Conservation (phyloP, 352 stramenopile genomes). For the Aphanomyces cochlioides region DNA sequence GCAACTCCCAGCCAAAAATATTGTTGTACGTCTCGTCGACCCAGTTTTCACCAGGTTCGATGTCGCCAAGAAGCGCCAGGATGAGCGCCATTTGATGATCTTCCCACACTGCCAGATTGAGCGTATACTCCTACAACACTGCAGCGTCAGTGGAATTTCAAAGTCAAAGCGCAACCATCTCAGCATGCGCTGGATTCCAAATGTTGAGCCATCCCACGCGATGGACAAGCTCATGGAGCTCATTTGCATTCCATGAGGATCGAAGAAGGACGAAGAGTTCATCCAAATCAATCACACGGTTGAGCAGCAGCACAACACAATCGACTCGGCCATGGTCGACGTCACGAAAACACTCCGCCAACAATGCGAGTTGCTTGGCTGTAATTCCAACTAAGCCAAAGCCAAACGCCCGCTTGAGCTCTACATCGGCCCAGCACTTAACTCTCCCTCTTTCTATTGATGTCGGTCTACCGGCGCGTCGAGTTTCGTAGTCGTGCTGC, state of each 20-base stretch:
- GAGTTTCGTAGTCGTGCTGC: constrained; percentile 1
- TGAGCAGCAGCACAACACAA: constrained; percentile 22
- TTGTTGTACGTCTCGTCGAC: constrained; percentile 31
- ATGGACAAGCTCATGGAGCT: constrained; percentile 15
- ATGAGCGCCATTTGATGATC: constrained; percentile 28
- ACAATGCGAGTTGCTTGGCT: neutral
- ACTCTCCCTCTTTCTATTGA: neutral
- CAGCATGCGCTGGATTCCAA: constrained; percentile 29
- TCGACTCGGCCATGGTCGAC: constrained; percentile 19
- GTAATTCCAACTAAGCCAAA: constrained; percentile 11
- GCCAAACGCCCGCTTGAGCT: constrained; percentile 10
- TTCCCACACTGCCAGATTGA: constrained; percentile 31
- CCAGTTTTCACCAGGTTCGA: constrained; percentile 33
- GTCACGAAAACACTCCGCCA: constrained; percentile 27
- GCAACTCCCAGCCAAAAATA: constrained; percentile 29
- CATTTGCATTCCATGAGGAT: neutral
- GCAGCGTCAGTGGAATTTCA: neutral
- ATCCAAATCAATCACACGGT: constrained; percentile 25
- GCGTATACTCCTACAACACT: constrained; percentile 23
- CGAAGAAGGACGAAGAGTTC: constrained; percentile 1
- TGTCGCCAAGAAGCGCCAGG: constrained; percentile 27
- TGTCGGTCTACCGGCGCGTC: neutral
- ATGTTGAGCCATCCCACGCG: constrained; percentile 31
- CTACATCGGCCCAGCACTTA: neutral
- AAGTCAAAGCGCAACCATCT: constrained; percentile 19